Base-by-base conservation (phyloP, 192 early-diverging fungal genomes). In the Backusella australiensis region DNA sequence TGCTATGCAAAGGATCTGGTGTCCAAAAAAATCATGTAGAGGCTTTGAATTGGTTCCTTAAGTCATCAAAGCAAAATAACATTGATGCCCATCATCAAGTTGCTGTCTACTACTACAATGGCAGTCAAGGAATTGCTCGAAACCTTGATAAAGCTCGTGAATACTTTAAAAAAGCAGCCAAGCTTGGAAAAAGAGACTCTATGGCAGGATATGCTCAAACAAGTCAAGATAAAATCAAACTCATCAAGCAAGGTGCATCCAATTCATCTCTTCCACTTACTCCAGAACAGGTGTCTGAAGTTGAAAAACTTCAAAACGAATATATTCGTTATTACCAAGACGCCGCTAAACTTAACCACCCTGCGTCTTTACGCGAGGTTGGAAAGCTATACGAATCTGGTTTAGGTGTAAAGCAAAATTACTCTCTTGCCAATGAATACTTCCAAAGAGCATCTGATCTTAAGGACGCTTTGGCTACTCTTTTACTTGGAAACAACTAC, bases 31-130 rank as follows among this genome's bases (percentile, higher is more conserved):
- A 83, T 56, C 77, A 73, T 17, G 34, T 34, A 15, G 74, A 76
- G n/a, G 86, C 86, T 32, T 80, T 84, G 49, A 72, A 80, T 38
- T 87, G 80, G 84, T 83, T 82, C 36, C 66, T 69, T 6, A 76
- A 76, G 32, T 76, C 84, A 21, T 78, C 75, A 0, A 36, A 77
- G 1, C 59, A 73, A 21, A 83, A 83, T 32, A 67, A 75, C n/a
- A 53, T 34, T 15, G 71, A 42, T 1, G 86, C 81, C 14, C 77
- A 78, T 42, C 74, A 76, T 44, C 77, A 67, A 8, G 21, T 85
- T 11, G 86, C 82, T 38, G 8, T 72, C 0, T 77, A 78, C 71
- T 83, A 82, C 52, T 69, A 59, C 36, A 74, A 82, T 32, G 84
- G 86, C 21, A 68, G 71, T 1, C 71, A 59, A 19, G 76, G 78